These are phyloP conservation scores for Cystoderma amianthinum DNA, from an alignment of 768 basidiomycete genomes.

Conservation along the genomic window DNA sequence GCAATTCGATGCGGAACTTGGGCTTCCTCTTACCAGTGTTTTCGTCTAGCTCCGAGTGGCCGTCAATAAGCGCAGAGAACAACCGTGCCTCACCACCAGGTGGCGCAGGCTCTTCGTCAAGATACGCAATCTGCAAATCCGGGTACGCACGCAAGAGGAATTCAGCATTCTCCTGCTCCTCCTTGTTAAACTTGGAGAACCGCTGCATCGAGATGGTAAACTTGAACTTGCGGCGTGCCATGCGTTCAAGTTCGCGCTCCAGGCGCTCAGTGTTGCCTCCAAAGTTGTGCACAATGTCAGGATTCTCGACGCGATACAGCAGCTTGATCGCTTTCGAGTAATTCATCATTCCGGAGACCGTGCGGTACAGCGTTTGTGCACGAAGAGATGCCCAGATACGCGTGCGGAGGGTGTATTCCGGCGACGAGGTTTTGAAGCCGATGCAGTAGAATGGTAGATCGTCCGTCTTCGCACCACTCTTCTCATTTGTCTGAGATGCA, in stretches of 20 bases:
- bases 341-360: slow-evolving; percentile 99
- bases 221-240: slow-evolving; percentile 98
- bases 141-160: slow-evolving; percentile 97
- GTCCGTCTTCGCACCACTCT: slow-evolving; percentile 60
- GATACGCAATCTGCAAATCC: slow-evolving; percentile 95
- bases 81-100: slow-evolving; percentile 85
- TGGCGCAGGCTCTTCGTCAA: slow-evolving; percentile 91
- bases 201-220: slow-evolving; percentile 98
- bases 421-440: slow-evolving; percentile 98
- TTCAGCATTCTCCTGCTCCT: slow-evolving; percentile 97
- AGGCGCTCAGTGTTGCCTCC: slow-evolving; percentile 95
- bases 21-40: slow-evolving; percentile 85
- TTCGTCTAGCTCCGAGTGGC: slow-evolving; percentile 92
- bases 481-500: slow-evolving; percentile 59
- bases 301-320: slow-evolving; percentile 97
- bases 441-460: slow-evolving; percentile 99
- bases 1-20: slow-evolving; percentile 96
- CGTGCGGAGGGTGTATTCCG: slow-evolving; percentile 96
- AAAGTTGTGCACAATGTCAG: slow-evolving; percentile 92
- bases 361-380: slow-evolving; percentile 96
- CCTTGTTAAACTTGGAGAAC: slow-evolving; percentile 98
- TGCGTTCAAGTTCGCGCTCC: slow-evolving; percentile 92
- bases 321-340: slow-evolving; percentile 99
- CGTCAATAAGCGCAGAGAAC: slow-evolving; percentile 93
- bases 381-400: slow-evolving; percentile 99